Evolutionary conservation across 345 rosid species (phyloP), one percentile per base, ranked within the genome.

Genomic region (Passiflora organensis): DNA sequence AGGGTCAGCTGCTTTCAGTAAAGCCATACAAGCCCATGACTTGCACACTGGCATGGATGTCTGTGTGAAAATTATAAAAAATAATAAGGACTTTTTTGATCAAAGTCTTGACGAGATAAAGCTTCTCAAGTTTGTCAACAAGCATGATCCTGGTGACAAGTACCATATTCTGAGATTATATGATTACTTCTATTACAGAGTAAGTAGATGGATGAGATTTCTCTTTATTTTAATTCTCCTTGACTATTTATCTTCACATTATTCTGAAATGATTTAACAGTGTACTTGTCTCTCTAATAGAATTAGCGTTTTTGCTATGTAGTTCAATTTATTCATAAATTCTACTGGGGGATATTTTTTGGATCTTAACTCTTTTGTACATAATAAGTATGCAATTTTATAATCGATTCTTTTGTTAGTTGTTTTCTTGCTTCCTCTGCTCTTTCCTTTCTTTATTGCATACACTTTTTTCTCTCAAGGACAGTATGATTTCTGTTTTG

Each of bases 21-120:
- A 94, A 74, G 97, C 99, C 73, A 85, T 94, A 70, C 99, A 94
- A 78, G 97, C 99, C 19, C 99, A 94, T 79, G 99, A 94, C 68
- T 80, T 94, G 60, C 91, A 93, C 65, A 89, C 96, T 22, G 96
- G 99, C 61, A 86, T 89, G 88, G 99, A 94, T 44, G 99, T 94
- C 41, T 94, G 99, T 67, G 83, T 94, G 53, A 94, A 94, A 75
- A 94, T 94, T 47, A 87, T 94, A 65, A 94, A 94, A 76, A 94
- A 89, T 83, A 94, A 94, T 78, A 94, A 94, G 78, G 99, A 94
- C 69, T 94, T 94, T 68, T 94, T 94, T 63, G 97, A 94, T 74
- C 99, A 94, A 79, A 89, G 99, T 73, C 96, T 94, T 71, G 99
- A 89, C 50, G 97, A 94, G 78, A 94, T 94, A 62, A 94, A 94